Evolutionary conservation across 2,329 filamentous ascomycete genomes (phyloP).

Genomic region (Albifimbria verrucaria): DNA sequence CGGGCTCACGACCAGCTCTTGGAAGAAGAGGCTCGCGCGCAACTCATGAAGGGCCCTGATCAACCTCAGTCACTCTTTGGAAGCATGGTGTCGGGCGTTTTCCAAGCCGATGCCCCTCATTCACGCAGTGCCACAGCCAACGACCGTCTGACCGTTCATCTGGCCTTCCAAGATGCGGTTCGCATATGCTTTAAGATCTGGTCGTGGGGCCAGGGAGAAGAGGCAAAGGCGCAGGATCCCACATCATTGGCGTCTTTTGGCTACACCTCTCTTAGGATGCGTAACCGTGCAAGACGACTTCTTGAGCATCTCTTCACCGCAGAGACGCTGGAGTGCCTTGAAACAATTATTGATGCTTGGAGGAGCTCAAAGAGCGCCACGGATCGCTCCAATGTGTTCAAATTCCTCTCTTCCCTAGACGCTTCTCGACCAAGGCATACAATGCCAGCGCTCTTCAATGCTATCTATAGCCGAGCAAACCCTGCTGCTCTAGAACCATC

Average conservation of each 20-base stretch:
- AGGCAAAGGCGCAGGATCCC: constrained; percentile 57
- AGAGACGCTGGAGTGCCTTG: constrained; percentile 88
- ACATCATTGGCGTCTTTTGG: constrained; percentile 77
- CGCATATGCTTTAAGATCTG: constrained; percentile 90
- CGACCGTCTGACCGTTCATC: constrained; percentile 83
- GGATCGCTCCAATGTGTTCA: constrained; percentile 67
- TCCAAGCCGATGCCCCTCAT: constrained; percentile 73
- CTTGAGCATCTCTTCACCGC: constrained; percentile 91
- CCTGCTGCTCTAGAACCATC: constrained; percentile 72
- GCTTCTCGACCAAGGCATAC: constrained; percentile 88
- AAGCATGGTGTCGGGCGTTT: constrained; percentile 90
- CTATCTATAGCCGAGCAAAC: constrained; percentile 92
- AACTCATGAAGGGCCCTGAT: constrained; percentile 72
- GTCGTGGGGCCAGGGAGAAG: constrained; percentile 77
- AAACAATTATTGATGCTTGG: constrained; percentile 88
- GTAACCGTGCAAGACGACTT: constrained; percentile 81
- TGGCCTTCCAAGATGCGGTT: constrained; percentile 97
- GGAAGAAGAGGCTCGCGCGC: constrained; percentile 67
- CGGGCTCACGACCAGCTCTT: constrained; percentile 80
- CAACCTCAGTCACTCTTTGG: constrained; percentile 87
- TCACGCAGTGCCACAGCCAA: constrained; percentile 86
- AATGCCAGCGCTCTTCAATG: constrained; percentile 91
- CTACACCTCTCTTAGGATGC: constrained; percentile 87
- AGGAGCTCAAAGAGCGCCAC: constrained; percentile 46
- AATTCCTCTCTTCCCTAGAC: constrained; percentile 85